phyloP scores from a whole-genome alignment of 192 early-diverging fungal species.

The Chytriomyces confervae region DNA sequence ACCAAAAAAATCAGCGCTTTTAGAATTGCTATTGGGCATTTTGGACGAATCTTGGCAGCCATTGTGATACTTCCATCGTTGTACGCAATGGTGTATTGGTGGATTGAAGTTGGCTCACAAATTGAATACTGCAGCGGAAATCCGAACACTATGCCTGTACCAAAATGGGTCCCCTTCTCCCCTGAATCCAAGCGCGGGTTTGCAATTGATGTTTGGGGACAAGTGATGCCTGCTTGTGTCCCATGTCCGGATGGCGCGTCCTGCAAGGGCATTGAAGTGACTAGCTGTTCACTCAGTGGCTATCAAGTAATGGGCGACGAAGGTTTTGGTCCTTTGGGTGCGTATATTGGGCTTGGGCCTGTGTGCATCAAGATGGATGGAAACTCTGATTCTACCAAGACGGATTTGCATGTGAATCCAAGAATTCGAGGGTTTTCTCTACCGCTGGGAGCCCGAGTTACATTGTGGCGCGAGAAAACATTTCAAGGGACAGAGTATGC shows the following conservation, averaged over 20 bases:
- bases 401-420: neutral
- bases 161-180: conserved; percentile 4
- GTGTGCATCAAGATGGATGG: neutral
- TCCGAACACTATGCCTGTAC: neutral
- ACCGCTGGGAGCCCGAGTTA: neutral
- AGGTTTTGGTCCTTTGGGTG: conserved; percentile 25
- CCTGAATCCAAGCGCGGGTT: neutral
- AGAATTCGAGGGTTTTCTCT: neutral
- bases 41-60: conserved; percentile 16
- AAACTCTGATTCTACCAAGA: neutral
- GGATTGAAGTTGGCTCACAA: neutral
- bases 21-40: neutral
- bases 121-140: conserved; percentile 20
- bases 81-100: conserved; percentile 17
- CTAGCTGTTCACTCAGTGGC: neutral
- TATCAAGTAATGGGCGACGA: conserved; percentile 16
- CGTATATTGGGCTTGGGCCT: conserved; percentile 8
- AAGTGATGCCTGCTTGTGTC: conserved; percentile 20
- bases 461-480: neutral
- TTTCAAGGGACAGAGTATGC: neutral
- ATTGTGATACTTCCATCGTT: conserved; percentile 19
- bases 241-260: conserved; percentile 10
- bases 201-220: conserved; percentile 33
- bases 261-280: conserved; percentile 13
- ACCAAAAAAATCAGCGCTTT: conserved; percentile 8